A percentile compares a stretch with the other conserved stretches of the same genome.
These are phyloP conservation scores for Datura wrightii DNA, from an alignment of 257 asterid genomes.

Conservation along the genomic window DNA sequence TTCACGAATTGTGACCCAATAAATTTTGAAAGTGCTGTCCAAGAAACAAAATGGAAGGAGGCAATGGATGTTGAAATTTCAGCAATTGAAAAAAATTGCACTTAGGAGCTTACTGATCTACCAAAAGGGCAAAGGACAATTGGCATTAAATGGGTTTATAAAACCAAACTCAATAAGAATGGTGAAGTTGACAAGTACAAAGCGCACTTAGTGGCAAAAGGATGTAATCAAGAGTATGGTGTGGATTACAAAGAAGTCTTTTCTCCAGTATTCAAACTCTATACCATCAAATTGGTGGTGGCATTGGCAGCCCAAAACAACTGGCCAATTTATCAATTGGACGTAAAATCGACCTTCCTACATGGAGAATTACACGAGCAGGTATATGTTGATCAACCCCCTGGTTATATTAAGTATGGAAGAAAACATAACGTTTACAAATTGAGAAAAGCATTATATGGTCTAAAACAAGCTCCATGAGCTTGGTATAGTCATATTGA, in stretches of 20 bases:
- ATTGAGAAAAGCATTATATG: not conserved
- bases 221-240: not conserved
- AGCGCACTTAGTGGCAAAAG: too few relatives aligned
- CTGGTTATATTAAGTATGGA: not conserved
- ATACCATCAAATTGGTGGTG: constrained; percentile 2
- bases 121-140: not conserved
- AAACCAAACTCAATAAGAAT: constrained; percentile 22
- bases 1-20: not conserved
- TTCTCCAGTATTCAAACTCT: not conserved
- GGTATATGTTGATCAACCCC: too few relatives aligned
- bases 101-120: constrained; percentile 20
- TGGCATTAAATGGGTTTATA: constrained; percentile 9
- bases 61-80: not conserved
- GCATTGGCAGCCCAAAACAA: constrained; percentile 21
- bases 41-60: not conserved
- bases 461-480: constrained; percentile 24
- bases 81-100: not conserved
- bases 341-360: constrained; percentile 20
- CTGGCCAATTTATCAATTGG: constrained; percentile 13
- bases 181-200: constrained; percentile 28
- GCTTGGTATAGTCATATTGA: constrained; percentile 35
- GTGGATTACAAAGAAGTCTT: constrained; percentile 22
- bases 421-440: not conserved
- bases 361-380: constrained; percentile 22
- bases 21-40: not conserved